phyloP scores from a whole-genome alignment of 2,329 filamentous ascomycete genomes.

The Scedosporium minutisporum region DNA sequence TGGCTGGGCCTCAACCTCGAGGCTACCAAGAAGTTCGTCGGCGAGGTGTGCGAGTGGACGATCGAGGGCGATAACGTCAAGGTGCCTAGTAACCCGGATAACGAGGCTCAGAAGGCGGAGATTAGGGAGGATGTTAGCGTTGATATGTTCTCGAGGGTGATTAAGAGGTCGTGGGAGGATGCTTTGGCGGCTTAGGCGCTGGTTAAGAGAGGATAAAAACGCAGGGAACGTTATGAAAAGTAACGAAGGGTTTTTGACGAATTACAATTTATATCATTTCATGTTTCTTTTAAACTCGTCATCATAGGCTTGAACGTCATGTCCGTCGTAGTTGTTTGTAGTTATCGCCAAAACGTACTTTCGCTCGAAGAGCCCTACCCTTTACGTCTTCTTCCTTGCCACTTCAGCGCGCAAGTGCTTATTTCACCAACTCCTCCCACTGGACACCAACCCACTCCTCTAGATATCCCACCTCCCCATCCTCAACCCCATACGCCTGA shows the following conservation, averaged over 20 bases:
- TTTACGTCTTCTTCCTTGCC: no score
- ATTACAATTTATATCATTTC: background rate
- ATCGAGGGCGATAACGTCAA: slow-evolving; percentile 60
- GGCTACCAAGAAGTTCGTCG: slow-evolving; percentile 66
- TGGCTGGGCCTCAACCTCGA: slow-evolving; percentile 67
- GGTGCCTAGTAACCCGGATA: slow-evolving; percentile 89
- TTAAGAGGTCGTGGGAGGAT: slow-evolving; percentile 80
- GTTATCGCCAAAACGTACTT: no score
- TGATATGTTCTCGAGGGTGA: slow-evolving; percentile 72
- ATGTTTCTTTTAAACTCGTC: slow-evolving; percentile 14
- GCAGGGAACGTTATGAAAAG: background rate
- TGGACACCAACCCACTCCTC: slow-evolving; percentile 99
- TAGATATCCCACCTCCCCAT: slow-evolving; percentile 63
- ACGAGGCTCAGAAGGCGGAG: slow-evolving; percentile 91
- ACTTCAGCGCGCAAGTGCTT: background rate
- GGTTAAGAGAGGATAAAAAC: background rate
- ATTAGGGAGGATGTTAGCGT: slow-evolving; percentile 93
- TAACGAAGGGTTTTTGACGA: background rate
- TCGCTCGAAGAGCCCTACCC: no score
- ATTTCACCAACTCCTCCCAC: slow-evolving; percentile 69
- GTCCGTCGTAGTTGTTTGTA: no score
- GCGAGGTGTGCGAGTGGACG: slow-evolving; percentile 79
- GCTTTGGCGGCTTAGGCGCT: background rate
- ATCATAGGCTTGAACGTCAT: no score
- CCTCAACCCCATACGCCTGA: slow-evolving; percentile 43